These are phyloP conservation scores for Aspergillus versicolor DNA, from an alignment of 2,329 filamentous ascomycete genomes.

Conservation along the genomic window DNA sequence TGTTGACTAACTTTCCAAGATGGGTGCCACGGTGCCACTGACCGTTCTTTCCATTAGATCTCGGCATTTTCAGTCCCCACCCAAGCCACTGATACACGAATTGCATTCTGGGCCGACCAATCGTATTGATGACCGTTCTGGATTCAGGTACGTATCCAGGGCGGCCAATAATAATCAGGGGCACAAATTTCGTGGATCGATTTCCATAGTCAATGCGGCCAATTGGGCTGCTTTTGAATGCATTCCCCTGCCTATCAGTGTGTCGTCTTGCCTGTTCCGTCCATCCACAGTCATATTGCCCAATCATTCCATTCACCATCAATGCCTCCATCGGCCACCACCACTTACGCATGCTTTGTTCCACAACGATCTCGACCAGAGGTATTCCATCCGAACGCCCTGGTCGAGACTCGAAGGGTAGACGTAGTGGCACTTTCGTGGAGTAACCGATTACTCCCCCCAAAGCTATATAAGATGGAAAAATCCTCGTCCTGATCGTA, in stretches of 20 bases:
- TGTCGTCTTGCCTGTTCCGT: no score
- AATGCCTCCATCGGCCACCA: not conserved
- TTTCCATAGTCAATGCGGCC: not conserved
- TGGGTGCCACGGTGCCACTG: not conserved
- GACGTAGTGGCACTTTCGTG: not conserved
- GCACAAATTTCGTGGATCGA: not conserved
- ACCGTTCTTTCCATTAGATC: not conserved
- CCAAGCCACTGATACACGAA: not conserved
- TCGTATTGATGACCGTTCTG: not conserved
- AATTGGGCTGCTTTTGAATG: conserved; percentile 9
- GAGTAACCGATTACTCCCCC: not conserved
- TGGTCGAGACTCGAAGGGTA: conserved; percentile 1
- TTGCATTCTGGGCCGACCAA: not conserved
- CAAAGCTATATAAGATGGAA: conserved; percentile 2
- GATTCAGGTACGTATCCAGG: conserved; percentile 5
- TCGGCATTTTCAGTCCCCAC: not conserved
- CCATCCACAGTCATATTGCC: not conserved
- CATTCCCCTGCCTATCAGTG: not conserved
- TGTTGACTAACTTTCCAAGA: not conserved
- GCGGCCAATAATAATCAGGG: not conserved
- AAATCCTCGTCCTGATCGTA: not conserved
- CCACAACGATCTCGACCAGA: not conserved
- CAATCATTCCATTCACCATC: not conserved
- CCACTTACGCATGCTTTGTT: conserved; percentile 7
- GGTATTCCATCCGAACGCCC: not conserved